Conservation (phyloP, 176 grass and related monocot genomes). For the Stipa capillata region DNA sequence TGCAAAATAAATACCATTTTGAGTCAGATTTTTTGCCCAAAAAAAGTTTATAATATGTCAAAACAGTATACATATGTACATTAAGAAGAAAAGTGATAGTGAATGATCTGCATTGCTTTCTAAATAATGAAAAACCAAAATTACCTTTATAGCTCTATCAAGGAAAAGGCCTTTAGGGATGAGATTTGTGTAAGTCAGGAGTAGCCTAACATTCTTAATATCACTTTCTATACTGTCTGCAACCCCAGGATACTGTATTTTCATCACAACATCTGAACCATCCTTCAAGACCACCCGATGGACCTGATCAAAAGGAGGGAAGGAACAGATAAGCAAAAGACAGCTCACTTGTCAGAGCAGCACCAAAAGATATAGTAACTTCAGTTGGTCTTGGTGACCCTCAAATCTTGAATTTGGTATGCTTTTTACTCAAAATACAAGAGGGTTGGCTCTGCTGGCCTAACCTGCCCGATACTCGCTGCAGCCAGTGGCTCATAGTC, state of each 20-base stretch:
- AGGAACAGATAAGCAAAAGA: neutral
- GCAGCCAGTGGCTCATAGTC: conserved; percentile 89
- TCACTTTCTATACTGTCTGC: conserved; percentile 98
- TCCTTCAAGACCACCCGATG: conserved; percentile 79
- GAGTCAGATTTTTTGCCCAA: neutral
- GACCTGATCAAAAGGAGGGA: conserved; percentile 42
- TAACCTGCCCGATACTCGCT: conserved; percentile 84
- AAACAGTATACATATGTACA: neutral
- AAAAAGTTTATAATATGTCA: neutral
- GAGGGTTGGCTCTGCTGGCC: neutral
- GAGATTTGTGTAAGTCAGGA: conserved; percentile 84
- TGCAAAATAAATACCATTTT: conserved; percentile 5
- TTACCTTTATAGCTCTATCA: conserved; percentile 97
- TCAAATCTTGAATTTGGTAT: neutral
- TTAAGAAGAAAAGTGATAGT: neutral
- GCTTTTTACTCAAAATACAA: neutral
- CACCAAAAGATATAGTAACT: neutral
- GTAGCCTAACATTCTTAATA: conserved; percentile 85
- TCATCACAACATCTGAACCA: conserved; percentile 73
- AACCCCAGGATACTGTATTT: conserved; percentile 97
- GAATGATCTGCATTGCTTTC: neutral
- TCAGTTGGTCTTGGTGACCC: neutral
- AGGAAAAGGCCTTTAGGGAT: conserved; percentile 98
- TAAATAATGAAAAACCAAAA: neutral
- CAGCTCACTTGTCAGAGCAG: neutral